Evolutionary conservation across 768 basidiomycete genomes (phyloP), one percentile per base, ranked within the genome.

Genomic region (Chalciporus pseudorubinellus): DNA sequence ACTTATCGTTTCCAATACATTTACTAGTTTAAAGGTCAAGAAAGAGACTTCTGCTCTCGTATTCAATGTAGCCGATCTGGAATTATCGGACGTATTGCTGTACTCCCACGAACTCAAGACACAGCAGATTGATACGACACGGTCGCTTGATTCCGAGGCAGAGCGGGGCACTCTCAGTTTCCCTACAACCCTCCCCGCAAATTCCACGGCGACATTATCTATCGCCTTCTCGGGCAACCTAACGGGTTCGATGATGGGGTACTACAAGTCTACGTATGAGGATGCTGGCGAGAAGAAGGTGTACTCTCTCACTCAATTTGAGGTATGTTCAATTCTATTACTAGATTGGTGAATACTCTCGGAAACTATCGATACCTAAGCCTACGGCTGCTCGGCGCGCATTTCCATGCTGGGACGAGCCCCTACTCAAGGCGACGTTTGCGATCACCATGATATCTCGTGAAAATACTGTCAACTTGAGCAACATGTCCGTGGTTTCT

Each of bases 371-470:
- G 34, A 34, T 10, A 9, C 29, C 34, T 14, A 57, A 95, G 86
- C 85, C 94, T 34, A 95, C 90, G 36, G 85, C 85, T 52, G 94
- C 95, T 9, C 76, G 94, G 44, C 78, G 82, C 38, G 82, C 87
- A 6, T 89, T 92, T 68, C 90, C 90, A 22, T 91, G 87, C 73
- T 95, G 91, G 90, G 95, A 97, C 64, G 94, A 97, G 64, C 95
- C 95, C 14, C 76, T 82, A 33, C 76, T 95, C 59, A 98, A 98
- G 68, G 87, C 93, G 0, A 92, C 86, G 3, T 90, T 87, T 64
- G 62, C 78, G 0, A 73, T 93, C 52, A 86, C 85, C 13, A 75
- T 95, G 77, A 77, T 95, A 61, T 90, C 92, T n/a, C 82, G 84
- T 53, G 74, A 72, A 9, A 81, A 83, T 55, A 87, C 89, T 4